Evolutionary conservation across 2,329 filamentous ascomycete genomes (phyloP).

Genomic region (Aaosphaeria arxii): DNA sequence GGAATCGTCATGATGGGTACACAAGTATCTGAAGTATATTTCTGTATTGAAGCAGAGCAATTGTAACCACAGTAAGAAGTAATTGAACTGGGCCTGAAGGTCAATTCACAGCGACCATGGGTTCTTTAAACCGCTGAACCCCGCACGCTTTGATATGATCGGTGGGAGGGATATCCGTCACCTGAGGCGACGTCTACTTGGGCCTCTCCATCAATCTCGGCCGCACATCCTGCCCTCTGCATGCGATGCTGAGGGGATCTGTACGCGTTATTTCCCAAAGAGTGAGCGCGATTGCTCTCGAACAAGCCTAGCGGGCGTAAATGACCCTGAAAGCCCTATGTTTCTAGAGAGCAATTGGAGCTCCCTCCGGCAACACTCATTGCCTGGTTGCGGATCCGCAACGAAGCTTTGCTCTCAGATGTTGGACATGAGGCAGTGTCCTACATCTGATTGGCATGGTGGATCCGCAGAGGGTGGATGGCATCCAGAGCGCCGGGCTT

Average conservation of each 20-base stretch:
- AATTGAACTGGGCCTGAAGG: conserved; percentile 25
- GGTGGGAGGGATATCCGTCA: conserved; percentile 21
- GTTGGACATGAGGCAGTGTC: conserved; percentile 4
- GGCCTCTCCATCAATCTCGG: conserved; percentile 4
- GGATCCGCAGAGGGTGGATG: conserved; percentile 8
- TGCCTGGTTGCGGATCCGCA: conserved; percentile 32
- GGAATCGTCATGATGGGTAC: conserved; percentile 58
- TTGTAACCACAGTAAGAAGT: conserved; percentile 22
- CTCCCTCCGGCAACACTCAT: conserved; percentile 5
- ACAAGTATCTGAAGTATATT: background rate
- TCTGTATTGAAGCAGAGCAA: conserved; percentile 2
- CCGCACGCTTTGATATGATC: conserved; percentile 23
- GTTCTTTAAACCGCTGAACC: conserved; percentile 27
- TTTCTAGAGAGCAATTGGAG: conserved; percentile 6
- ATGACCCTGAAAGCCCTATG: conserved; percentile 8
- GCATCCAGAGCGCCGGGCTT: conserved; percentile 16
- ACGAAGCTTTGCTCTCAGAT: conserved; percentile 7
- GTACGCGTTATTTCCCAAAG: conserved; percentile 11
- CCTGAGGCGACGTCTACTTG: conserved; percentile 2
- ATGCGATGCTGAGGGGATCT: conserved; percentile 11
- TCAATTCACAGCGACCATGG: conserved; percentile 10
- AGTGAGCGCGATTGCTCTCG: conserved; percentile 7
- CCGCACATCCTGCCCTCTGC: conserved; percentile 3
- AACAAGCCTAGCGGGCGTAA: conserved; percentile 7
- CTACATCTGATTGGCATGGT: conserved; percentile 18